Evolutionary conservation across 2,329 filamentous ascomycete species (phyloP).

Genomic region (Teratosphaeriaceae sp.): DNA sequence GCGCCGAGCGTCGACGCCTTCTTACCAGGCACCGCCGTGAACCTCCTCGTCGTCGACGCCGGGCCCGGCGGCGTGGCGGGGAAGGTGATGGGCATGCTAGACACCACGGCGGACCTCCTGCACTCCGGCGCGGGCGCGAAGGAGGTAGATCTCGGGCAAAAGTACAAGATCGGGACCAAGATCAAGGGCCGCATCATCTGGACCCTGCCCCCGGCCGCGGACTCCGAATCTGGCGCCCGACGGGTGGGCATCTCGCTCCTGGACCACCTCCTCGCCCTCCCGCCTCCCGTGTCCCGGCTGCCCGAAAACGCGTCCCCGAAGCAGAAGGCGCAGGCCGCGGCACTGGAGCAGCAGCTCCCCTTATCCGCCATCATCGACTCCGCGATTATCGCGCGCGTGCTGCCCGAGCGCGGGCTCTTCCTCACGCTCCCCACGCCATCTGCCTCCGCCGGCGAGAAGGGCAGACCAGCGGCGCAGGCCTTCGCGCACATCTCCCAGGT

Average conservation of each 20-base stretch:
- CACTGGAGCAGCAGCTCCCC: conserved; percentile 48
- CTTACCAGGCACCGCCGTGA: conserved; percentile 83
- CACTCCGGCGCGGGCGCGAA: conserved; percentile 74
- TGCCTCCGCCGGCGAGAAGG: no score
- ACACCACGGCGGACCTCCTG: conserved; percentile 83
- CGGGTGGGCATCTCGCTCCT: conserved; percentile 85
- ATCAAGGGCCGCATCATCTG: conserved; percentile 81
- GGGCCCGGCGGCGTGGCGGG: conserved; percentile 70
- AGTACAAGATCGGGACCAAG: conserved; percentile 78
- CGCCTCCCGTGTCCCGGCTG: conserved; percentile 32
- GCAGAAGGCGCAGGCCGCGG: conserved; percentile 18
- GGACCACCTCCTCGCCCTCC: conserved; percentile 71
- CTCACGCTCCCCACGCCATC: conserved; percentile 60
- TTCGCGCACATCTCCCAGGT: conserved; percentile 95
- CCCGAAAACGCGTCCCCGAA: conserved; percentile 26
- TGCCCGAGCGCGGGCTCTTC: conserved; percentile 74
- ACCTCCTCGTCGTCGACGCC: conserved; percentile 73
- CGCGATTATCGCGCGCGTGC: conserved; percentile 73
- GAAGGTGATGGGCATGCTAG: conserved; percentile 86
- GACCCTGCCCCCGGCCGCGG: conserved; percentile 72
- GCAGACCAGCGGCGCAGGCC: conserved; percentile 31
- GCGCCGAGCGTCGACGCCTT: conserved; percentile 86
- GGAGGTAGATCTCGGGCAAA: conserved; percentile 63
- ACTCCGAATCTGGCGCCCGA: no score
- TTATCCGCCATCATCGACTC: conserved; percentile 71